Conservation (phyloP, 495 filamentous ascomycete species). For the Aspergillus ellipticus region DNA sequence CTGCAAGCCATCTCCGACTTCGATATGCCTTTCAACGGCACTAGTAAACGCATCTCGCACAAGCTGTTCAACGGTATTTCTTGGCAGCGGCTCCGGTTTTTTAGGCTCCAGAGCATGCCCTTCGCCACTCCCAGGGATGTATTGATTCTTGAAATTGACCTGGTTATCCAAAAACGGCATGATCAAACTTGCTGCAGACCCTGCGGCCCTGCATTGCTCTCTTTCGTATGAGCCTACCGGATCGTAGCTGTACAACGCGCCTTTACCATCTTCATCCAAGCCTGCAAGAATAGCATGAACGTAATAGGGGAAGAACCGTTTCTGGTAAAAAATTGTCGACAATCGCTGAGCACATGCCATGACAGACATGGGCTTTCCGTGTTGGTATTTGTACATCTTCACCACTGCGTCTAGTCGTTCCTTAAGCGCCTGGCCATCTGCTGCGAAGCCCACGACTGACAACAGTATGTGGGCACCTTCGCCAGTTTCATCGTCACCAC, state of each 20-base stretch:
- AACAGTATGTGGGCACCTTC: slow-evolving; percentile 80
- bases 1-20: slow-evolving; percentile 95
- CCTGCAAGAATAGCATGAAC: slow-evolving; percentile 89
- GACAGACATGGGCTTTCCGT: slow-evolving; percentile 89
- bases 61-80: slow-evolving; percentile 71
- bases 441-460: slow-evolving; percentile 92
- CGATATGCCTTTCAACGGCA: slow-evolving; percentile 96
- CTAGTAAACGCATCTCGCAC: slow-evolving; percentile 97
- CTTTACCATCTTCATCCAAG: slow-evolving; percentile 90
- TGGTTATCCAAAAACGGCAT: slow-evolving; percentile 99
- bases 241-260: slow-evolving; percentile 94
- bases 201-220: slow-evolving; percentile 91
- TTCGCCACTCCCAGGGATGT: slow-evolving; percentile 79
- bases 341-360: slow-evolving; percentile 89
- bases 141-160: slow-evolving; percentile 99
- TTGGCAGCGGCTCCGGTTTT: slow-evolving; percentile 63
- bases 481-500: slow-evolving; percentile 79
- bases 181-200: slow-evolving; percentile 93
- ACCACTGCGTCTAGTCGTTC: slow-evolving; percentile 86
- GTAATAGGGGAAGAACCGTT: slow-evolving; percentile 99
- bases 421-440: slow-evolving; percentile 85
- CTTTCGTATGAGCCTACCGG: slow-evolving; percentile 95
- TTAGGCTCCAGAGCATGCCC: slow-evolving; percentile 69
- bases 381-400: slow-evolving; percentile 96
- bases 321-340: slow-evolving; percentile 89